Evolutionary conservation across 1,139 yeast genomes (phyloP), one percentile per base, ranked within the genome.

Genomic region (Lizanozyma gosingica): DNA sequence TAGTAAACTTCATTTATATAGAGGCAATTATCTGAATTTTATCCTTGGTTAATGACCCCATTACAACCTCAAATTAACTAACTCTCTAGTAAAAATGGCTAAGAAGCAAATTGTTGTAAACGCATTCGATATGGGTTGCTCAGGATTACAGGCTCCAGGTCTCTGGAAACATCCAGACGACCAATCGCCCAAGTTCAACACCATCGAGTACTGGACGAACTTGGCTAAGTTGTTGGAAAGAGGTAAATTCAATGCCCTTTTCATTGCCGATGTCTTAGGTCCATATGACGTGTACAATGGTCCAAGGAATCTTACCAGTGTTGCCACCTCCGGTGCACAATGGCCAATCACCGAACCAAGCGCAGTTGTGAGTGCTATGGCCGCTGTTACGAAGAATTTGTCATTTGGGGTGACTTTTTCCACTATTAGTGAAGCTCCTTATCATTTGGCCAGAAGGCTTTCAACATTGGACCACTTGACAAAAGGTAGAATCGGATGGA

Each of bases 211-310:
- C 50, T 72, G 77, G 77, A 62, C 60, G 11, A 56, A 68, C 37
- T 49, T 71, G 16, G 76, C 76, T 3, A 60, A 68, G 45, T 41
- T 65, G 15, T 58, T 72, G 37, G 78, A 72, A 46, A 58, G 57
- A 41, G 77, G 75, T 3, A 66, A 71, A 47, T 57, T 72, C 42
- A 67, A 67, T 45, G 66, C 66, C 2, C 45, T 71, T 11, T 72
- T 72, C 48, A 53, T 72, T 43, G 77, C 76, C 34, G 78, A 72
- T 53, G 69, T 67, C 2, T 52, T 71, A 22, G 74, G 74, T 4
- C 63, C 65, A 3, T 68, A 64, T 47, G 73, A 67, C 47, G 71
- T 65, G 6, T 67, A 62, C 45, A 61, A 65, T 41, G 69, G 70
- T 2, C 69, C 69, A 2, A 44, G 53, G 2, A 65, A 67, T 43